Evolutionary conservation across 805 yeast species (phyloP), one percentile per base, ranked within the genome.

Genomic region (Nakazawaea wickerhamii): DNA sequence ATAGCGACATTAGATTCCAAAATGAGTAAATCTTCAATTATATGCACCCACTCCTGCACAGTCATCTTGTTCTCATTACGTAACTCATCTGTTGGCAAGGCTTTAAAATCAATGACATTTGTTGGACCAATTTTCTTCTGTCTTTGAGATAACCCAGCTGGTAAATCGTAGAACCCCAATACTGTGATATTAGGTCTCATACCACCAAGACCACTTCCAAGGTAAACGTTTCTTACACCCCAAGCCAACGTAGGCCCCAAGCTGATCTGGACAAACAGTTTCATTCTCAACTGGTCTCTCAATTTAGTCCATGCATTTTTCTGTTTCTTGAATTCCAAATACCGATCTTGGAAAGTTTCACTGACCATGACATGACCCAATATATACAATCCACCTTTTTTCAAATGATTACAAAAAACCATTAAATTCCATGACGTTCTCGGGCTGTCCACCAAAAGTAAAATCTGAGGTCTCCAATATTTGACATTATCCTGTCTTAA

Each of bases 171-270:
- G 55, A 89, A 89, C 0, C 98, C 98, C 25, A 93, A 47, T 0
- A 93, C 95, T 0, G 96, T 87, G 40, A 93, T 90, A 57, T 93
- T 93, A 2, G 99, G 99, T 54, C 78, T 83, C 99, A 93, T 93
- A 10, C 96, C 97, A 6, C 99, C 99, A n/a, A 93, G 67, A 0
- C 99, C 99, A 3, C 95, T 84, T 0, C 97, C 97, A 46, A 91
- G 60, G 46, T 77, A 89, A 8, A 93, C 89, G 57, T 91, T 91
- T 48, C 99, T 70, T 0, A 88, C 95, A 20, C 99, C 98, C 97
- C 98, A 91, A 0, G 89, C 83, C 32, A 93, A 69, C 1, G 84
- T 74, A 0, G 96, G 90, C 0, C 95, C 95, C 9, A 89, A 73
- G 1, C 91, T 86, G 38, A 93, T 78, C 57, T 93, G 99, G 5